Percentiles rank a stretch among this genome's conserved stretches.
These are phyloP conservation scores for Cornus kousa DNA, from an alignment of 148 eudicot genomes.

Conservation along the genomic window DNA sequence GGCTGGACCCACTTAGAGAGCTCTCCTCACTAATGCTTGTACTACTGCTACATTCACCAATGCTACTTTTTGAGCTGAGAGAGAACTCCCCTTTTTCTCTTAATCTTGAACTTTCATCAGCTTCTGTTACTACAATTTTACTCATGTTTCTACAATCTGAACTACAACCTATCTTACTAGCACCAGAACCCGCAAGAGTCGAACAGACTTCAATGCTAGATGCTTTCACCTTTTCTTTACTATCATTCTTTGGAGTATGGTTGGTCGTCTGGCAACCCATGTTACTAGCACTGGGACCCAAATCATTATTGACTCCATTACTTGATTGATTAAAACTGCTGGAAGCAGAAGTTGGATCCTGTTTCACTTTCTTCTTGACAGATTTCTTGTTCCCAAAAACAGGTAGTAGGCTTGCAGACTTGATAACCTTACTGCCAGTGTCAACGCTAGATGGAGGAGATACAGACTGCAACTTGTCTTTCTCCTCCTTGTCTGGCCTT, in stretches of 20 bases:
- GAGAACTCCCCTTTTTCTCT: conserved; percentile 71
- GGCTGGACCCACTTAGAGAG: conserved; percentile 55
- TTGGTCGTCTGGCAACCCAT: conserved; percentile 25
- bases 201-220: conserved; percentile 26
- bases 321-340: conserved; percentile 24
- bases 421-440: conserved; percentile 18
- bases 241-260: conserved; percentile 12
- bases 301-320: conserved; percentile 19
- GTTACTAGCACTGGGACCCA: conserved; percentile 13
- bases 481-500: conserved; percentile 21
- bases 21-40: conserved; percentile 70
- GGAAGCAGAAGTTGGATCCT: conserved; percentile 26
- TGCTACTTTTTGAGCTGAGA: conserved; percentile 79
- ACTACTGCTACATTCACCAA: conserved; percentile 70
- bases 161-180: conserved; percentile 14
- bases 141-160: conserved; percentile 16
- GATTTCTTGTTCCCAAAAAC: conserved; percentile 34
- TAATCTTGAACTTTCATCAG: conserved; percentile 42
- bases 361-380: conserved; percentile 37
- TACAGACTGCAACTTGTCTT: conserved; percentile 16
- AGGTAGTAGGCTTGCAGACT: conserved; percentile 26
- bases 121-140: conserved; percentile 19
- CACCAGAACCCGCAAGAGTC: conserved; percentile 26
- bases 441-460: conserved; percentile 21
- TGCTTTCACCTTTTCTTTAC: conserved; percentile 18